Base-by-base conservation (phyloP, 2,329 filamentous ascomycete species). In the Exophiala spinifera region DNA sequence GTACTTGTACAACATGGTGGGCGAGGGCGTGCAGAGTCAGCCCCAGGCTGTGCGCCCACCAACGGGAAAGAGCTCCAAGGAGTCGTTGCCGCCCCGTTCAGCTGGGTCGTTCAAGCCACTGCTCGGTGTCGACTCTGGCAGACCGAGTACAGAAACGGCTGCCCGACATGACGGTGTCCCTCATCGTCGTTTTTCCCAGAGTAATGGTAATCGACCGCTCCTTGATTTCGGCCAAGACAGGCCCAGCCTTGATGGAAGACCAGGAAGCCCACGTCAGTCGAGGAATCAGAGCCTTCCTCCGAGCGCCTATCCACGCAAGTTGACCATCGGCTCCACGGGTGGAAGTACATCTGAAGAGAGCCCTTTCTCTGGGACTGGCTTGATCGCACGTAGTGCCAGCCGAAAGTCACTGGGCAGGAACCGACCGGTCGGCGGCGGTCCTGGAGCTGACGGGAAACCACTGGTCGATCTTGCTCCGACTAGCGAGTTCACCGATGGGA, bases 1-100 rank as follows among this genome's bases (percentile, higher is more conserved):
- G 90, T 96, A 96, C 66, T 74, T 96, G 6, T 87, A 89, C 40
- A 85, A 89, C 63, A 84, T 84, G 57, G 80, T 86, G 66, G 83
- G 84, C 15, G 79, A 80, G 51, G 76, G 76, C n/a, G 67, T 75
- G 56, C 73, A 72, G n/a, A 46, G 25, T 31, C 40, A 39, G 13
- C 21, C 44, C 23, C 25, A 17, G 36, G 13, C 50, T n/a, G 19
- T n/a, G 19, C 23, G 36, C 48, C 53, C 54, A 28, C 46, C 51
- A 25, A 58, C 58, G 10, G 33, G 20, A 70, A 70, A 50, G 14
- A 39, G 36, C 59, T 75, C 40, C 2, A 78, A 79, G 34, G 76
- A 79, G 56, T 76, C 69, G 63, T 81, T 73, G 51, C 47, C 88
- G 77, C n/a, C n/a, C n/a, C 76, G 83, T 73, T 63, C 85, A 55